Evolutionary conservation across 2,329 filamentous ascomycete species (phyloP).

Genomic region (Beauveria bassiana): DNA sequence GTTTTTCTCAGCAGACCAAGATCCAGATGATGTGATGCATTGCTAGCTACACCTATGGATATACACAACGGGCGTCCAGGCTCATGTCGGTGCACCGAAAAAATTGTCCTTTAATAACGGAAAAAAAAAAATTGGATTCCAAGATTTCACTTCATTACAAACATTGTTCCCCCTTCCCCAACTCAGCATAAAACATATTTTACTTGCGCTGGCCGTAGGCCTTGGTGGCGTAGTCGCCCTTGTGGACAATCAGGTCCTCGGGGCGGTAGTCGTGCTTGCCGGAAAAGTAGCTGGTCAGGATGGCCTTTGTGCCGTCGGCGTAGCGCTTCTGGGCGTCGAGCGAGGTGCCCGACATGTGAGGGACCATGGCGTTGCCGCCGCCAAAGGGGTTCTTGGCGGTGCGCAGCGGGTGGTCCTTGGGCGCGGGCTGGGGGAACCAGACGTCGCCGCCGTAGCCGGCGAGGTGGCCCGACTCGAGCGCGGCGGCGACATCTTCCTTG

Average conservation of each 20-base stretch:
- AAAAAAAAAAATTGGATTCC: neutral
- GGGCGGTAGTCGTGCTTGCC: slow-evolving; percentile 81
- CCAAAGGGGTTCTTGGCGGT: slow-evolving; percentile 91
- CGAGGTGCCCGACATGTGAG: slow-evolving; percentile 98
- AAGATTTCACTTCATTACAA: neutral
- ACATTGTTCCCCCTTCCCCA: neutral
- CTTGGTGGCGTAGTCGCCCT: slow-evolving; percentile 91
- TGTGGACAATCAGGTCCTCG: slow-evolving; percentile 83
- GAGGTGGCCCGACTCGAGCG: slow-evolving; percentile 85
- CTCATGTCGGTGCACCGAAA: slow-evolving; percentile 5
- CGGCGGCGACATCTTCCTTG: slow-evolving; percentile 96
- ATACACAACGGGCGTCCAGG: slow-evolving; percentile 9
- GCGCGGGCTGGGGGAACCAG: slow-evolving; percentile 97
- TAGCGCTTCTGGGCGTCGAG: slow-evolving; percentile 95
- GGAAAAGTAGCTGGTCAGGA: slow-evolving; percentile 84
- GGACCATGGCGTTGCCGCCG: slow-evolving; percentile 96
- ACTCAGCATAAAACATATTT: neutral
- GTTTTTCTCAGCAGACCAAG: too few relatives aligned
- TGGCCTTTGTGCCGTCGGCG: slow-evolving; percentile 78
- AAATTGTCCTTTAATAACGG: neutral
- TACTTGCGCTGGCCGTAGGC: slow-evolving; percentile 71
- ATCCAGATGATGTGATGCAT: neutral
- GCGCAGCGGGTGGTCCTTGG: slow-evolving; percentile 85
- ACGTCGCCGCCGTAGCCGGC: slow-evolving; percentile 83
- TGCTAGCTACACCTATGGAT: slow-evolving; percentile 3